Conservation (phyloP, 148 eudicot species). For the Limonium bicolor region DNA sequence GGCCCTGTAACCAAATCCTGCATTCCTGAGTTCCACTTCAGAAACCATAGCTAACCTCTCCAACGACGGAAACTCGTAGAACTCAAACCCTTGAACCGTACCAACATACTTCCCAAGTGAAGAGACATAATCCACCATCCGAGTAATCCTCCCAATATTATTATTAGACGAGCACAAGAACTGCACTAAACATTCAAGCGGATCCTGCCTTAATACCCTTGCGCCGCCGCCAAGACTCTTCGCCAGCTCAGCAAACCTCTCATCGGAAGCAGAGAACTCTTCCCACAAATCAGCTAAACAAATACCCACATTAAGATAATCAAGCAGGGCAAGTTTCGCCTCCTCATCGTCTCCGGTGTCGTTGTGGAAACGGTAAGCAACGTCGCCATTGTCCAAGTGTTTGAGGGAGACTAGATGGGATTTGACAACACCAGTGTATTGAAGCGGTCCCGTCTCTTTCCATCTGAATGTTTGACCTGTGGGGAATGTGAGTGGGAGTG, state of each 20-base stretch:
- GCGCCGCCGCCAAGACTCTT: conserved; percentile 66
- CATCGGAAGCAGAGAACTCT: conserved; percentile 44
- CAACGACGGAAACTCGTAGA: conserved; percentile 53
- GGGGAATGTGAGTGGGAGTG: conserved; percentile 68
- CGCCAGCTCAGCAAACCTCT: conserved; percentile 53
- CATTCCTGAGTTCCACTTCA: conserved; percentile 60
- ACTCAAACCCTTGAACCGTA: conserved; percentile 47
- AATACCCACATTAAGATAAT: conserved; percentile 70
- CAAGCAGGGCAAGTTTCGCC: conserved; percentile 37
- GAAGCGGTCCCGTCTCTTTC: conserved; percentile 51
- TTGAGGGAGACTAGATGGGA: conserved; percentile 65
- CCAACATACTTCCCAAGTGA: conserved; percentile 52
- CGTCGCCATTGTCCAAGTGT: conserved; percentile 38
- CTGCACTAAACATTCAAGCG: conserved; percentile 77
- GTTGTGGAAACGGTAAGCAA: conserved; percentile 35
- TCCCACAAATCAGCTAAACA: conserved; percentile 53
- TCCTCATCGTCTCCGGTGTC: conserved; percentile 6
- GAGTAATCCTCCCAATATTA: conserved; percentile 70
- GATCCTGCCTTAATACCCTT: conserved; percentile 88
- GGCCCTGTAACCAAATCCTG: conserved; percentile 96
- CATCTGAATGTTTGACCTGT: conserved; percentile 97
- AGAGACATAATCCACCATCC: conserved; percentile 78
- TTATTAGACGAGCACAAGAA: conserved; percentile 83
- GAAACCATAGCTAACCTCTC: conserved; percentile 47
- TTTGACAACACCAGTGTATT: conserved; percentile 65